Evolutionary conservation across 495 filamentous ascomycete genomes (phyloP).

Genomic region (Parachaetomium inaequale): DNA sequence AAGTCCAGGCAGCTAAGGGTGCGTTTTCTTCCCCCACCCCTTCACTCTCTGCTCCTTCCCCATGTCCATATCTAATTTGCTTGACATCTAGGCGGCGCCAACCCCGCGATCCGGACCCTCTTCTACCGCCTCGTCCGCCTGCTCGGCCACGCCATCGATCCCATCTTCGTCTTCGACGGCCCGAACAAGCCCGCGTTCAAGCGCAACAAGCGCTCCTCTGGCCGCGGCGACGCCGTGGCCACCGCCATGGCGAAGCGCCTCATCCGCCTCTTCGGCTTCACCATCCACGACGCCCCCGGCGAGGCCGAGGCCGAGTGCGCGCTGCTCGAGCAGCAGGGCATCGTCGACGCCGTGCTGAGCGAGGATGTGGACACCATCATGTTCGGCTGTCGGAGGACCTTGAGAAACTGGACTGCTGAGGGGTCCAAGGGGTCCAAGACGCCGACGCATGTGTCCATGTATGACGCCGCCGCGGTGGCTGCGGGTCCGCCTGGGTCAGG

Average conservation of each 20-base stretch:
- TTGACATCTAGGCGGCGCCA: constrained; percentile 62
- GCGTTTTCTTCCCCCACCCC: constrained; percentile 5
- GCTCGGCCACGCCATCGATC: constrained; percentile 72
- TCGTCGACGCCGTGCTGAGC: constrained; percentile 93
- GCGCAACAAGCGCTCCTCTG: constrained; percentile 62
- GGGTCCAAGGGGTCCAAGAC: constrained; percentile 55
- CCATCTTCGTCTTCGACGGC: constrained; percentile 95
- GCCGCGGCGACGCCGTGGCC: constrained; percentile 45
- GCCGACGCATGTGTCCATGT: constrained; percentile 84
- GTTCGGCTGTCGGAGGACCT: constrained; percentile 79
- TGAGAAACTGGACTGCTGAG: constrained; percentile 83
- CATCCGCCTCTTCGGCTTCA: constrained; percentile 80
- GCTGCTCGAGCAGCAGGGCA: constrained; percentile 70
- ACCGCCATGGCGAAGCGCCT: constrained; percentile 70
- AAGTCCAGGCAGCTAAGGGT: constrained; percentile 78
- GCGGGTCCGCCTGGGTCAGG: constrained; percentile 49
- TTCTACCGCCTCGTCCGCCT: constrained; percentile 90
- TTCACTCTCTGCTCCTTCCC: not conserved
- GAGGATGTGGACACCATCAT: constrained; percentile 98
- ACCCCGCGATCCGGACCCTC: constrained; percentile 86
- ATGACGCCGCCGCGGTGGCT: constrained; percentile 52
- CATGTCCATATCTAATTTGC: not conserved
- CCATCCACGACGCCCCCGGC: constrained; percentile 81
- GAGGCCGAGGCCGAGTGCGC: constrained; percentile 98
- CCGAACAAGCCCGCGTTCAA: constrained; percentile 88